phyloP scores from a whole-genome alignment of 2,329 filamentous ascomycete species.

The Ilyonectria destructans region DNA sequence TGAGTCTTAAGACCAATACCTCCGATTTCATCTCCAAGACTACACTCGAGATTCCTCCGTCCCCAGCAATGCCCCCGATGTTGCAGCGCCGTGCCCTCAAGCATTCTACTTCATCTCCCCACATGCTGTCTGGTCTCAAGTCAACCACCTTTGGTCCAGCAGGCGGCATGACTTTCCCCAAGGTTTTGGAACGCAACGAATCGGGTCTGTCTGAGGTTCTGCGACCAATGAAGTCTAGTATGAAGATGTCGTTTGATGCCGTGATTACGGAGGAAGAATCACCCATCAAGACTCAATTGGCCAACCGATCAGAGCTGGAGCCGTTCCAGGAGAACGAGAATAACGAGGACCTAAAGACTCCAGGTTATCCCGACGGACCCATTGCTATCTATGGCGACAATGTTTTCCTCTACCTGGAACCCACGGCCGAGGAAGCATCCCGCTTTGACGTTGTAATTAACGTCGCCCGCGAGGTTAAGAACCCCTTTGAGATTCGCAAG shows the following conservation, averaged over 20 bases:
- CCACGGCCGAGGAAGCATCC: conserved; percentile 82
- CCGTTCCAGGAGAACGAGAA: conserved; percentile 78
- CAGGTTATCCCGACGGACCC: conserved; percentile 86
- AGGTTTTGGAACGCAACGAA: conserved; percentile 73
- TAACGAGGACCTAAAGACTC: conserved; percentile 85
- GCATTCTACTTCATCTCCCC: conserved; percentile 78
- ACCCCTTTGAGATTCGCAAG: conserved; percentile 74
- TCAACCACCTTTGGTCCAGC: conserved; percentile 73
- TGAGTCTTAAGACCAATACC: conserved; percentile 83
- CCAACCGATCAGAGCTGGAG: conserved; percentile 70
- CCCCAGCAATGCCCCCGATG: conserved; percentile 71
- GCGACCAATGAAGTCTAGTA: conserved; percentile 65
- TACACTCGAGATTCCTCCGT: conserved; percentile 69
- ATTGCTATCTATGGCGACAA: conserved; percentile 86
- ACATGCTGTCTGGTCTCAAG: conserved; percentile 74
- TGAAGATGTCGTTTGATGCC: conserved; percentile 57
- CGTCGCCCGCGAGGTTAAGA: conserved; percentile 85
- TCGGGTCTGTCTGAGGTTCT: conserved; percentile 73
- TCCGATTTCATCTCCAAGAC: conserved; percentile 67
- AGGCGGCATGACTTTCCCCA: conserved; percentile 77
- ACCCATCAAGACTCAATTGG: conserved; percentile 74
- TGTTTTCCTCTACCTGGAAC: conserved; percentile 86
- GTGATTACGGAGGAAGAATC: conserved; percentile 71
- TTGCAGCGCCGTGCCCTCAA: conserved; percentile 76
- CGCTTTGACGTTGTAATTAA: conserved; percentile 89